Conservation (phyloP, 495 filamentous ascomycete genomes). For the Aspergillus homomorphus region DNA sequence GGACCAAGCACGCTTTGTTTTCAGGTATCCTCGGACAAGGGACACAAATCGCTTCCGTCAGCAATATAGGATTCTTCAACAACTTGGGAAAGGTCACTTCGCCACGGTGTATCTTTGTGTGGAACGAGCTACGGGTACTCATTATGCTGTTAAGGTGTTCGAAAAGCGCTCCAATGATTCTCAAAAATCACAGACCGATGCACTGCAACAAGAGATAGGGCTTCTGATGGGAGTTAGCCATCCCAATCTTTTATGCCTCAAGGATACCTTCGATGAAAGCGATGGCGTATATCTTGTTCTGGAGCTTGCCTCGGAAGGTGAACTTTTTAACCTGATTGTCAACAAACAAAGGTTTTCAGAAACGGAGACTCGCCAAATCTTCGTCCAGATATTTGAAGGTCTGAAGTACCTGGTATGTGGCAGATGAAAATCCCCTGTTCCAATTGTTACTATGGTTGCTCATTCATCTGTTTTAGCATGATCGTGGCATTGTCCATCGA, state of each 20-base stretch:
- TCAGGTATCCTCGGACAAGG: constrained; percentile 78
- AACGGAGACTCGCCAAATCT: constrained; percentile 77
- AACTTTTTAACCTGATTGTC: constrained; percentile 93
- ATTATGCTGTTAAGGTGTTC: constrained; percentile 93
- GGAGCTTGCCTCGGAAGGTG: constrained; percentile 87
- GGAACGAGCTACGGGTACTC: constrained; percentile 75
- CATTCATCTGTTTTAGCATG: constrained; percentile 64
- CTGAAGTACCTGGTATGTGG: constrained; percentile 84
- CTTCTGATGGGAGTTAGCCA: constrained; percentile 95
- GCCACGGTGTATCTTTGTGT: constrained; percentile 91
- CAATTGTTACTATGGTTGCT: not conserved
- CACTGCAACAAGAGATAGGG: constrained; percentile 91
- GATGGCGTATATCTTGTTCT: constrained; percentile 90
- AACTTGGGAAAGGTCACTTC: constrained; percentile 95
- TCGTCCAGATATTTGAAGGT: constrained; percentile 87
- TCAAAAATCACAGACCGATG: constrained; percentile 76
- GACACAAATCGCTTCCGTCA: constrained; percentile 75
- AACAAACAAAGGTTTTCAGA: constrained; percentile 85
- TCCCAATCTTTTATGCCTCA: constrained; percentile 90
- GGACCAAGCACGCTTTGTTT: constrained; percentile 79
- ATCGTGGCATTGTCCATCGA: constrained; percentile 94
- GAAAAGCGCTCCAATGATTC: constrained; percentile 74
- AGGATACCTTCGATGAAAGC: constrained; percentile 90
- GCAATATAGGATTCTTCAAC: constrained; percentile 78
- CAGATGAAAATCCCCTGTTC: constrained; percentile 4